phyloP scores from a whole-genome alignment of 1,139 yeast species.

The Geotrichum klebahnii region DNA sequence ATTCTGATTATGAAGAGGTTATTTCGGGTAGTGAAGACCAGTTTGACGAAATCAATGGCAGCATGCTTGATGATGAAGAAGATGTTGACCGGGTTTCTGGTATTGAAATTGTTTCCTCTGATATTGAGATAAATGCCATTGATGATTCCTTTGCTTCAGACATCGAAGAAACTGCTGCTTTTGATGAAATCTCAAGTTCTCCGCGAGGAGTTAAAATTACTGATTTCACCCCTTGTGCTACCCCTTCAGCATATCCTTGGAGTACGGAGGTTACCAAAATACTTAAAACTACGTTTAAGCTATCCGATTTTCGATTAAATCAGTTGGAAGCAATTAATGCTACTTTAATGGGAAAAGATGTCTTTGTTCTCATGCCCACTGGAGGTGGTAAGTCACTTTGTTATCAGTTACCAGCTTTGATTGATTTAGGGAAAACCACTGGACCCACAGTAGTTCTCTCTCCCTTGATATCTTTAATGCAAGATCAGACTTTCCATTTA shows the following conservation, averaged over 20 bases:
- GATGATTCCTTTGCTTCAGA: neutral
- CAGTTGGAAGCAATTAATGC: conserved; percentile 85
- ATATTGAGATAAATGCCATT: conserved; percentile 2
- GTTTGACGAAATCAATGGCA: neutral
- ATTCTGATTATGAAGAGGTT: conserved; percentile 6
- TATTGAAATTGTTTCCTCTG: conserved; percentile 11
- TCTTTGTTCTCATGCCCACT: conserved; percentile 95
- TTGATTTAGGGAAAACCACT: conserved; percentile 60
- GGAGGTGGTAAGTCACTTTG: conserved; percentile 98
- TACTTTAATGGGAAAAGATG: conserved; percentile 76
- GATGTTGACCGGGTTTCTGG: neutral
- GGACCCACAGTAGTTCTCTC: conserved; percentile 93
- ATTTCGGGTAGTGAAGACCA: neutral
- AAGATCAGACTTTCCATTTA: conserved; percentile 89
- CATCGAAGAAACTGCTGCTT: conserved; percentile 5
- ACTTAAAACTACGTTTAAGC: conserved; percentile 56
- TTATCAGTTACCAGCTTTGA: conserved; percentile 89
- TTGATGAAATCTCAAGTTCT: neutral
- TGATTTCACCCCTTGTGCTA: neutral
- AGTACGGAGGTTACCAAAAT: conserved; percentile 59
- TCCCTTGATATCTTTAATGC: conserved; percentile 94
- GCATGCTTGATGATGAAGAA: neutral
- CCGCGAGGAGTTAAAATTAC: neutral
- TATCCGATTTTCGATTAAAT: conserved; percentile 69
- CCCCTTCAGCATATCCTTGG: conserved; percentile 47